Evolutionary conservation across 106 monocot species (phyloP).

Genomic region (Dendrobium chrysotoxum): DNA sequence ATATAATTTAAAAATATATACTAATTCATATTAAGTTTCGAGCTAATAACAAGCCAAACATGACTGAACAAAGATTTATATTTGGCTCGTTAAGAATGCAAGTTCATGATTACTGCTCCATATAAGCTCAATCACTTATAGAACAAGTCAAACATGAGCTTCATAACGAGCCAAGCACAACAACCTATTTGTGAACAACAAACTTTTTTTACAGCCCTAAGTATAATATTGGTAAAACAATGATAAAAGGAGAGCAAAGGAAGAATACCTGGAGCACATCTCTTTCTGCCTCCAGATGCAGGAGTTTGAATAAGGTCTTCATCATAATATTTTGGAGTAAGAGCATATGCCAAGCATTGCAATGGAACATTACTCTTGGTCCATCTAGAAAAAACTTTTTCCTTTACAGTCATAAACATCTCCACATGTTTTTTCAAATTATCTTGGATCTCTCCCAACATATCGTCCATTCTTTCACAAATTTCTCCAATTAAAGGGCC

Average conservation of each 20-base stretch:
- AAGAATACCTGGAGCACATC: slow-evolving; percentile 33
- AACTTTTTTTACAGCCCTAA: too few relatives aligned
- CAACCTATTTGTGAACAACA: too few relatives aligned
- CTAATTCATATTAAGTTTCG: too few relatives aligned
- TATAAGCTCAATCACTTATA: too few relatives aligned
- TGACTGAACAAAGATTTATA: too few relatives aligned
- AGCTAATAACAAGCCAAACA: too few relatives aligned
- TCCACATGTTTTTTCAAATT: slow-evolving; percentile 28
- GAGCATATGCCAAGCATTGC: slow-evolving; percentile 44
- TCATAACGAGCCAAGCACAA: too few relatives aligned
- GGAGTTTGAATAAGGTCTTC: slow-evolving; percentile 41
- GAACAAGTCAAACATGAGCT: too few relatives aligned
- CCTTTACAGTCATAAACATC: slow-evolving; percentile 15
- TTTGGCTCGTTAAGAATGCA: too few relatives aligned
- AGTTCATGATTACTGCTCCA: too few relatives aligned
- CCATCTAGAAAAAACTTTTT: slow-evolving; percentile 27
- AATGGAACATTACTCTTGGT: slow-evolving; percentile 27
- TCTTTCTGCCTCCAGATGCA: slow-evolving; percentile 29
- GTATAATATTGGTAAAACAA: too few relatives aligned
- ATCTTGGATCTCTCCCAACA: slow-evolving; percentile 46
- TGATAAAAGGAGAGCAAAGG: background rate
- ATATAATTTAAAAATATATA: too few relatives aligned
- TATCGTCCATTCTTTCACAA: slow-evolving; percentile 57
- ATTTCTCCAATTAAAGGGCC: slow-evolving; percentile 44
- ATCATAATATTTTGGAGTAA: slow-evolving; percentile 50